Base-by-base conservation (phyloP, 768 basidiomycete genomes). In the Boletus speciosus region DNA sequence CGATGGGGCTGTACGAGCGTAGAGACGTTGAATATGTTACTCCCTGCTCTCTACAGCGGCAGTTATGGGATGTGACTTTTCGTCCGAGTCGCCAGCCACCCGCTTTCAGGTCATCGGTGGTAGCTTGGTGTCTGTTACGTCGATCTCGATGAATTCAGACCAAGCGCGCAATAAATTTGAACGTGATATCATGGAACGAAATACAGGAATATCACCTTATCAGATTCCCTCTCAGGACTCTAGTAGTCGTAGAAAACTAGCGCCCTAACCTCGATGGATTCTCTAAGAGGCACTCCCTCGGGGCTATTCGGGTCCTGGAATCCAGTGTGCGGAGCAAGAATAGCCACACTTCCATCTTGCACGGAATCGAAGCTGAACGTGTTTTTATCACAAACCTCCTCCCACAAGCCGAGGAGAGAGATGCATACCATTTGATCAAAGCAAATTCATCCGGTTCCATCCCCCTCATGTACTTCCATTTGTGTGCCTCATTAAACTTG, bases 391-490 rank as follows among this genome's bases (percentile, higher is more conserved):
- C 31, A 23, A 6, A 6, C 2, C 7, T 25, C 25, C 2, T 16
- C 16, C 15, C 5, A 10, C 19, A 11, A 42, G n/a, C 14, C 5
- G 7, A 34, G 4, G 8, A 42, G 25, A 49, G 12, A 16, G 23
- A 35, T 8, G 56, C 72, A 31, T 46, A 80, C 78, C 78, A 79
- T 58, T 80, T 79, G 48, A 80, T 76, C 47, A 80, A 59, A 16
- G 75, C 75, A 39, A 70, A 69, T 54, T 81, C 79, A n/a, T 77
- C 74, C 1, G 76, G 71, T 29, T 62, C 67, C 73, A 79, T 72
- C 1, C 73, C 78, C 54, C 65, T 68, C 56, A 76, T 49, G 55
- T 78, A 80, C 55, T 76, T 76, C 78, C 79, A 81, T 57, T 60
- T 61, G 47, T 80, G 76, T 27, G 54, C 58, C 19, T 71, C 67